A percentile compares a stretch with the other conserved stretches of the same genome.
Conservation (phyloP, 1,139 yeast species). For the Blastobotrys apis region DNA sequence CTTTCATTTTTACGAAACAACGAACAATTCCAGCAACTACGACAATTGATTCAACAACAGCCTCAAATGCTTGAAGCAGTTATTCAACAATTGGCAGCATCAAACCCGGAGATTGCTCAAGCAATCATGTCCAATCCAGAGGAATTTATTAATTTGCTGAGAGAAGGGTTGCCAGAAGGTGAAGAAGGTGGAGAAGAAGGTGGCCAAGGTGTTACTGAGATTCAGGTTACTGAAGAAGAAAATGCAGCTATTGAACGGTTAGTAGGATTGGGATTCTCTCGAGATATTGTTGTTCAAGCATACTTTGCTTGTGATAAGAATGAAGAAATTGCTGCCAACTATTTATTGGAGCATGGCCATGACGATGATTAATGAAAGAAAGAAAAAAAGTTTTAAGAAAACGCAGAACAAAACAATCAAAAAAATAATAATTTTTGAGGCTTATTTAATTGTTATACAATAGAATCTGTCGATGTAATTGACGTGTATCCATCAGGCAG, state of each 20-base stretch:
- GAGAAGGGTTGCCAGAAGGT: constrained; percentile 39
- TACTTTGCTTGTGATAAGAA: constrained; percentile 98
- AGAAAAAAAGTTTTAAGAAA: neutral
- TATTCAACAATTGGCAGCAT: constrained; percentile 74
- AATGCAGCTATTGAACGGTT: constrained; percentile 81
- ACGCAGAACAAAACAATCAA: no score
- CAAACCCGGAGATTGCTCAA: constrained; percentile 82
- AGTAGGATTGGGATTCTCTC: constrained; percentile 89
- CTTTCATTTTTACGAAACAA: constrained; percentile 36
- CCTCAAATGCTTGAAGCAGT: constrained; percentile 88
- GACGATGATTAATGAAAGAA: constrained; percentile 28
- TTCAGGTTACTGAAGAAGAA: constrained; percentile 76
- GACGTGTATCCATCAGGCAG: constrained; percentile 30
- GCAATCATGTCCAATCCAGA: constrained; percentile 79
- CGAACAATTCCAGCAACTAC: constrained; percentile 55
- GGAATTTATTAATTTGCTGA: constrained; percentile 67
- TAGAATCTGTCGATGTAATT: constrained; percentile 3
- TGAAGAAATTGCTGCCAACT: constrained; percentile 94
- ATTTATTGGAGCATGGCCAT: constrained; percentile 54
- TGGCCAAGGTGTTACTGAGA: constrained; percentile 40
- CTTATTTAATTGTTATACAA: neutral
- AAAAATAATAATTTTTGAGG: neutral
- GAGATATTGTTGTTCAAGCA: constrained; percentile 83
- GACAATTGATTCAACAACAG: constrained; percentile 76
- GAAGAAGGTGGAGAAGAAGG: constrained; percentile 39